Base-by-base conservation (phyloP, 1,284 basidiomycete species). In the Naganishia sp. region DNA sequence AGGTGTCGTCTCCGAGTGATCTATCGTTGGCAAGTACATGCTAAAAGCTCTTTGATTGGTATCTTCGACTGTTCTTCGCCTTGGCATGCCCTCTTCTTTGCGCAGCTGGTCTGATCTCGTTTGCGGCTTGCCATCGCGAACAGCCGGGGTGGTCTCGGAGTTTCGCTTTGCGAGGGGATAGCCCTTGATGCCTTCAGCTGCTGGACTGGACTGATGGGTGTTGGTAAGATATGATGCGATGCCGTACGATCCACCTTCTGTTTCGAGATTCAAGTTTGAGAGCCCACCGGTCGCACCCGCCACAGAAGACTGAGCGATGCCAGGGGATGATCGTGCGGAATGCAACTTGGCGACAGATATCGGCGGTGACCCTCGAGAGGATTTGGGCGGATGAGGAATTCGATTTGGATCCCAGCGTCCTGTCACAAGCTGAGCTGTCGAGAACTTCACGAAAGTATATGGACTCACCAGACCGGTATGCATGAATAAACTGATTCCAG, bases 351-450 rank as follows among this genome's bases (percentile, higher is more conserved):
- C 57, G 43, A 60, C 32, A 35, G 51, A 45, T 64, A 45, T 74
- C 31, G 58, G 61, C 15, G 66, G 62, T 2, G 55, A 47, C 17
- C 46, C 51, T 13, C 60, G 39, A 21, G 67, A 46, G 11, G 43
- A 17, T 50, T 63, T 41, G 5, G 89, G 90, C 7, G 84, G 86
- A 71, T 84, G 84, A 1, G 90, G 90, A 0, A 86, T 88, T 63
- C 83, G 83, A 70, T 87, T 85, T 1, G 91, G 90, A 74, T 91
- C 89, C 88, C 91, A 94, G 67, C 86, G 50, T 1, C 67, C 65
- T 56, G 49, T 5, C n/a, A 6, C 7, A 9, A 4, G 10, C 32
- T 32, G 21, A 25, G 9, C 9, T 13, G 45, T 51, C 13, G 18
- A 31, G 15, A n/a, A 6, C 13, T n/a, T 10, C 17, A 11, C 28